A percentile compares a stretch with the other conserved stretches of the same genome.
Evolutionary conservation across 345 rosid genomes (phyloP).

Genomic region (Salix koriyanagi): DNA sequence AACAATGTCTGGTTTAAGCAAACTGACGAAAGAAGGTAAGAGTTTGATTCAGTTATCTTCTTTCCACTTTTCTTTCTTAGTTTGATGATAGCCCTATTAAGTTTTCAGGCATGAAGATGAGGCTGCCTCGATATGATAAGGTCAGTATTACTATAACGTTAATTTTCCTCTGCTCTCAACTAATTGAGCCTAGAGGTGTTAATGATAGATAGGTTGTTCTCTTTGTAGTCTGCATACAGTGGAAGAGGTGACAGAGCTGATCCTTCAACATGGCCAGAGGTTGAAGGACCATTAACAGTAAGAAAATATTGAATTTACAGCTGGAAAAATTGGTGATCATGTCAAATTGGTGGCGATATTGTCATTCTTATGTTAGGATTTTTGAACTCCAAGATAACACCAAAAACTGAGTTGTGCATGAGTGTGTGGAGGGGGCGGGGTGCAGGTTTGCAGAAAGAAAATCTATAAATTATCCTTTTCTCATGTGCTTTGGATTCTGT

Average conservation of each 20-base stretch:
- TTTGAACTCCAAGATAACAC: neutral
- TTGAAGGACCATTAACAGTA: constrained; percentile 85
- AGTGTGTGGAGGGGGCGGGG: neutral
- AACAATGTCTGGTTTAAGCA: constrained; percentile 49
- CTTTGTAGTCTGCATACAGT: constrained; percentile 74
- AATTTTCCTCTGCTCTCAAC: neutral
- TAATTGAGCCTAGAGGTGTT: neutral
- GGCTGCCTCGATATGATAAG: constrained; percentile 86
- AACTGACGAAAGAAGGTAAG: constrained; percentile 71
- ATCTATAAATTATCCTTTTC: neutral
- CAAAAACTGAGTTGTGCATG: too few relatives aligned
- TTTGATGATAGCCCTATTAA: constrained; percentile 18
- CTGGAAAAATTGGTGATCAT: neutral
- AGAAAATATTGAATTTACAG: constrained; percentile 10
- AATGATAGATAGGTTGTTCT: constrained; percentile 1
- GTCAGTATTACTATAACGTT: constrained; percentile 35
- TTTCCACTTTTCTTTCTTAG: constrained; percentile 3
- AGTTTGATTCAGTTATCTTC: constrained; percentile 12
- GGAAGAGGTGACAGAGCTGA: constrained; percentile 95
- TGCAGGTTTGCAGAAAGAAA: neutral
- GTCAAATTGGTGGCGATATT: neutral
- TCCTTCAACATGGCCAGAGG: constrained; percentile 77
- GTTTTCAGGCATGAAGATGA: constrained; percentile 77
- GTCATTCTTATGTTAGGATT: neutral
- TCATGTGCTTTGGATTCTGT: constrained; percentile 10